Percentiles rank a stretch among this genome's conserved stretches.
phyloP scores from a whole-genome alignment of 192 early-diverging fungal genomes.

The Cladochytrium replicatum region DNA sequence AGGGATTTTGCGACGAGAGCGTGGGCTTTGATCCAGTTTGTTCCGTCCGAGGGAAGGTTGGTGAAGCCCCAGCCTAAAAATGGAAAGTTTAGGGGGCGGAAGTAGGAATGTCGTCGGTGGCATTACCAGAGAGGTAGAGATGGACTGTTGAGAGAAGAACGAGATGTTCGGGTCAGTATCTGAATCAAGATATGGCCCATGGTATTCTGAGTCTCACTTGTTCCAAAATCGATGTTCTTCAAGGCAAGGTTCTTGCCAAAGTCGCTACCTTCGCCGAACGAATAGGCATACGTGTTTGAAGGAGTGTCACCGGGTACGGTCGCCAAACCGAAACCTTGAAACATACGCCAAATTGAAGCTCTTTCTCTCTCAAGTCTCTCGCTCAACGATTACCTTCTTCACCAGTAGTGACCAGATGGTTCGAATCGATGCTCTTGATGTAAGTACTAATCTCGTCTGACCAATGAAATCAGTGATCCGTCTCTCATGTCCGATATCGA shows the following conservation, averaged over 20 bases:
- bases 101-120: constrained; percentile 5
- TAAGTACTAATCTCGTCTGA: constrained; percentile 18
- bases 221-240: no score
- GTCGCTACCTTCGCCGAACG: constrained; percentile 15
- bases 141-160: no score
- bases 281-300: constrained; percentile 1
- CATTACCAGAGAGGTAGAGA: no score
- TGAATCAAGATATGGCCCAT: no score
- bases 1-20: constrained; percentile 13
- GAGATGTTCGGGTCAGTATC: no score
- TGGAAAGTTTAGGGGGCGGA: constrained; percentile 27
- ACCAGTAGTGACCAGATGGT: constrained; percentile 28
- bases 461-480: constrained; percentile 20
- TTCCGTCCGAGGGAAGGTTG: constrained; percentile 4
- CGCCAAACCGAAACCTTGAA: neutral
- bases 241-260: constrained; percentile 26
- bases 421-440: constrained; percentile 26
- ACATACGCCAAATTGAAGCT: neutral
- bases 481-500: constrained; percentile 6
- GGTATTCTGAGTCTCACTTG: no score
- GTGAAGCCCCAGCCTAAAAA: constrained; percentile 20
- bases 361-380: neutral
- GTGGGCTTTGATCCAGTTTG: constrained; percentile 24
- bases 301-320: no score
- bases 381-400: constrained; percentile 27